Base-by-base conservation (phyloP, 768 basidiomycete genomes). In the Chiua virens region DNA sequence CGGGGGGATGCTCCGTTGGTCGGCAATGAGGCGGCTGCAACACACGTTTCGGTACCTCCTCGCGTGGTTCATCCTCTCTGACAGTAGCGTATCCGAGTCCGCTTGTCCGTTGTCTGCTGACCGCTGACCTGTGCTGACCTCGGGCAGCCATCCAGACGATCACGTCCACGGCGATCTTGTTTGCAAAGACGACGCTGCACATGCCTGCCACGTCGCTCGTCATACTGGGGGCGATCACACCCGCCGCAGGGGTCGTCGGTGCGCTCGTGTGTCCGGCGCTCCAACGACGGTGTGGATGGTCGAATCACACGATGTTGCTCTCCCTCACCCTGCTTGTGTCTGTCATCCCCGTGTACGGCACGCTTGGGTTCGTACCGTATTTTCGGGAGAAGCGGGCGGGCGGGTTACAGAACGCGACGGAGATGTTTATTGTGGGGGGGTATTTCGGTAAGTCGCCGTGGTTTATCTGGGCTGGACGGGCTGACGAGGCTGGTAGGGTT, bases 51-150 rank as follows among this genome's bases (percentile, higher is more conserved):
- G 79, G 57, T 98, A 92, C 61, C 84, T 98, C 39, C 80, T 85
- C 8, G 92, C 96, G 0, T 98, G 95, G 94, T 95, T 97, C 66
- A 77, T 98, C 11, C 80, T 98, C 22, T 91, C 89, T 1, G 95
- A 98, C 61, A 90, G 92, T 89, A 22, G 23, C 32, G 27, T 27
- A 27, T 27, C 27, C 6, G 7, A 5, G 7, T 5, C 8, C 8
- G 8, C 9, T 27, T 3, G 27, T 10, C 10, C 27, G 15, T 22
- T 14, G 13, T 25, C 20, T 18, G 18, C 18, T 14, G 7, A 9
- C 28, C 7, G 11, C 2, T 8, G 8, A 21, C 20, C 30, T n/a
- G n/a, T n/a, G n/a, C n/a, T n/a, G n/a, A n/a, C 11, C 30, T 4
- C 11, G 3, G 28, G 21, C 20, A 34, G 34, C 21, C 1, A 94